These are phyloP conservation scores for Colletotrichum sp. DNA, from an alignment of 2,329 filamentous ascomycete genomes.

Conservation along the genomic window DNA sequence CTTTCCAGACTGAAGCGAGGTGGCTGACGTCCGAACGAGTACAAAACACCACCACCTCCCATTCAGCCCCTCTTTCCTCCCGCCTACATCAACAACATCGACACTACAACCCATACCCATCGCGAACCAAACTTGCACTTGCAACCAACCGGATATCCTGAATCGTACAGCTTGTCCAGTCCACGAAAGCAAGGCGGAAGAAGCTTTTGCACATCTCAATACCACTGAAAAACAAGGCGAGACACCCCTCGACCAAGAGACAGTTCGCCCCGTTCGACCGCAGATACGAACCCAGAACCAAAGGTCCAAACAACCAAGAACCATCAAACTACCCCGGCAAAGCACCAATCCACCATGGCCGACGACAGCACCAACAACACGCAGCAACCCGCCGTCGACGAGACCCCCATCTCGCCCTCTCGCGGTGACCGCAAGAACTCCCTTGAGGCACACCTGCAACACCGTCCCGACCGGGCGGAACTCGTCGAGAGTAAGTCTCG, in stretches of 20 bases:
- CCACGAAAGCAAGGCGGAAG: neutral
- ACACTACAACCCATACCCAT: neutral
- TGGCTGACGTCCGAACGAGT: neutral
- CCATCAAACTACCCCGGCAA: neutral
- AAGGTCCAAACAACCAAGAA: neutral
- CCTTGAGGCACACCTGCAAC: conserved; percentile 73
- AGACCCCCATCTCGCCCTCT: conserved; percentile 62
- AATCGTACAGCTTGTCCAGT: neutral
- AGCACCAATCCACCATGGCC: conserved; percentile 31
- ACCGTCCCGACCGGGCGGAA: conserved; percentile 76
- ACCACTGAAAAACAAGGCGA: conserved; percentile 13
- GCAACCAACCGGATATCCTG: neutral
- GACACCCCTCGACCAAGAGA: neutral
- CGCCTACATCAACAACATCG: neutral
- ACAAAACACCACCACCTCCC: conserved; percentile 9
- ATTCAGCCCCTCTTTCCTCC: neutral
- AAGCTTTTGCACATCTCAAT: neutral
- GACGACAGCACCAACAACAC: conserved; percentile 26
- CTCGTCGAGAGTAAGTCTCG: conserved; percentile 74
- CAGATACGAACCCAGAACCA: conserved; percentile 1
- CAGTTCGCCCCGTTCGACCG: neutral
- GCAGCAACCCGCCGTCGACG: conserved; percentile 47
- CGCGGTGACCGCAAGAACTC: conserved; percentile 66
- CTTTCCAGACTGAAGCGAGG: neutral
- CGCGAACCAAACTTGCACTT: neutral